These are phyloP conservation scores for Beauveria australis DNA, from an alignment of 2,329 filamentous ascomycete species.

Conservation along the genomic window DNA sequence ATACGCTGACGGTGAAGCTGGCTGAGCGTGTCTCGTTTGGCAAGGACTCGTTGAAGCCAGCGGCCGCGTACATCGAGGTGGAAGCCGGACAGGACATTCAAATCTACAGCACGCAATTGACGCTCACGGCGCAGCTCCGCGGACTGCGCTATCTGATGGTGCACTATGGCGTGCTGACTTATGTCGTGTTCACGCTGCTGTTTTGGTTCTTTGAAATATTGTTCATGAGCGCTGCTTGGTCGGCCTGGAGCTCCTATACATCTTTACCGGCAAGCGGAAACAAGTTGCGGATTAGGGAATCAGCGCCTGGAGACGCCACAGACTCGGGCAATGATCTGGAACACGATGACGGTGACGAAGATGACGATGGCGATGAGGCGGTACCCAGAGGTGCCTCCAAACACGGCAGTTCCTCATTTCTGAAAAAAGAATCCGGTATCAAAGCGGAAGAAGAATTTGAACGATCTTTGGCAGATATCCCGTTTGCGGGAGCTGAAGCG, in stretches of 20 bases:
- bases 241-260: slow-evolving; percentile 36
- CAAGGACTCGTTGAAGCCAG: slow-evolving; percentile 31
- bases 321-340: slow-evolving; percentile 13
- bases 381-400: slow-evolving; percentile 23
- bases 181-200: slow-evolving; percentile 55
- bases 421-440: slow-evolving; percentile 26
- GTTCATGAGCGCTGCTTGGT: slow-evolving; percentile 59
- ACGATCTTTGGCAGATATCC: slow-evolving; percentile 25
- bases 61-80: slow-evolving; percentile 51
- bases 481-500: slow-evolving; percentile 31
- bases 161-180: slow-evolving; percentile 63
- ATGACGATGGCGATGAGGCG: slow-evolving; percentile 31
- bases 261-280: slow-evolving; percentile 12
- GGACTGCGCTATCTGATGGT: slow-evolving; percentile 85
- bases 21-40: slow-evolving; percentile 65
- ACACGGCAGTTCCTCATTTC: slow-evolving; percentile 27
- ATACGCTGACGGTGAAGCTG: slow-evolving; percentile 58
- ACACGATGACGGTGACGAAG: slow-evolving; percentile 22
- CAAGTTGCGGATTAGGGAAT: slow-evolving; percentile 5
- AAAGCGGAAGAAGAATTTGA: slow-evolving; percentile 16
- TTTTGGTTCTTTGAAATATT: slow-evolving; percentile 75
- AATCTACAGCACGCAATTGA: slow-evolving; percentile 62
- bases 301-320: slow-evolving; percentile 11
- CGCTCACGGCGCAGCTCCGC: slow-evolving; percentile 64
- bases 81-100: slow-evolving; percentile 63